Evolutionary conservation across 2,329 filamentous ascomycete genomes (phyloP).

Genomic region (Fusarium neocosmosporiellum): DNA sequence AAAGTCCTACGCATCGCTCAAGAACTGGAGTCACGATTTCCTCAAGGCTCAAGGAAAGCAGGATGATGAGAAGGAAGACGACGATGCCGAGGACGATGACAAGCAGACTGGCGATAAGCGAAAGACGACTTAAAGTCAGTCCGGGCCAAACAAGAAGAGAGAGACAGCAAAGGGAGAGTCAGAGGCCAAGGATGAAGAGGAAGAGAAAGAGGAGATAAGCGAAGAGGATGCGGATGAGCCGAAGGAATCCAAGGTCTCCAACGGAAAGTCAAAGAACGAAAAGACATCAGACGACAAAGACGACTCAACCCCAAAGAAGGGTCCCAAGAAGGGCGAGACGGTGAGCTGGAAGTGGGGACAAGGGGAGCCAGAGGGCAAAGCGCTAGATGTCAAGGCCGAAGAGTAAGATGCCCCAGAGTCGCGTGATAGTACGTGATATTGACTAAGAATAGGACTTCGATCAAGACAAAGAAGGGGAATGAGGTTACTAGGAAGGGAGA

Average conservation of each 20-base stretch:
- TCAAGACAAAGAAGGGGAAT: slow-evolving; percentile 56
- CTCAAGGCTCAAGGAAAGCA: slow-evolving; percentile 52
- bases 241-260: slow-evolving; percentile 20
- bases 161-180: slow-evolving; percentile 43
- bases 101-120: slow-evolving; percentile 42
- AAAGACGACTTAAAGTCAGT: slow-evolving; percentile 35
- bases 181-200: slow-evolving; percentile 25
- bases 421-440: neutral
- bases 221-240: slow-evolving; percentile 20
- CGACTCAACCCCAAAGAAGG: slow-evolving; percentile 43
- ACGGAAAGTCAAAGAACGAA: slow-evolving; percentile 4
- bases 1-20: slow-evolving; percentile 68
- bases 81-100: slow-evolving; percentile 31
- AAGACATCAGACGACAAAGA: slow-evolving; percentile 3
- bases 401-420: slow-evolving; percentile 44
- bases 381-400: slow-evolving; percentile 56
- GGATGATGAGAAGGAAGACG: slow-evolving; percentile 13
- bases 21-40: slow-evolving; percentile 71
- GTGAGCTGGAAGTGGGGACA: slow-evolving; percentile 61
- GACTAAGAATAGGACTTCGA: slow-evolving; percentile 25
- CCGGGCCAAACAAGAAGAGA: slow-evolving; percentile 47
- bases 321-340: slow-evolving; percentile 53
- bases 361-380: slow-evolving; percentile 56
- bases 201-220: slow-evolving; percentile 14
- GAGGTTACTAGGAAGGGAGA: slow-evolving; percentile 54